Conservation (phyloP, 2,329 filamentous ascomycete genomes). For the Sclerotinia borealis region DNA sequence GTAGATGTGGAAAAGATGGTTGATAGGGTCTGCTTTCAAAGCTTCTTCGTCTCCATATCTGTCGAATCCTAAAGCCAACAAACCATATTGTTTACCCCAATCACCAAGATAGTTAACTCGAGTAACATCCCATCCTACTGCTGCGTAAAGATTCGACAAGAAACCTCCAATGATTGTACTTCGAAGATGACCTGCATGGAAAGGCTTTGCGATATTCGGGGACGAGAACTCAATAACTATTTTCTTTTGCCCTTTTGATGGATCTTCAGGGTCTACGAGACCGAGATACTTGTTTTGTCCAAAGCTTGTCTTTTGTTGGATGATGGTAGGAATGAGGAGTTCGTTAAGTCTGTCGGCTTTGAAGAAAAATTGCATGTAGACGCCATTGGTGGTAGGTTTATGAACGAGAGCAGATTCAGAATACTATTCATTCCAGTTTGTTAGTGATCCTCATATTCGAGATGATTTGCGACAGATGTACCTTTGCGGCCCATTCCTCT, state of each 20-base stretch:
- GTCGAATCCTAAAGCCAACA: conserved; percentile 68
- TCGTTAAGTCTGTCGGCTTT: conserved; percentile 59
- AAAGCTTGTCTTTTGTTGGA: conserved; percentile 53
- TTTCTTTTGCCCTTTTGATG: conserved; percentile 41
- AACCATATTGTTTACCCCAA: conserved; percentile 68
- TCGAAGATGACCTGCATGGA: conserved; percentile 68
- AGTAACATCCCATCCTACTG: conserved; percentile 63
- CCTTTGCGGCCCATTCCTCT: conserved; percentile 56
- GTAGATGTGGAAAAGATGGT: conserved; percentile 77
- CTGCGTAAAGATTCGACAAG: conserved; percentile 62
- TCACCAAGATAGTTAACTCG: conserved; percentile 73
- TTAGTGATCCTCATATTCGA: neutral
- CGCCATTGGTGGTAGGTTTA: conserved; percentile 59
- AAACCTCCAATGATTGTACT: conserved; percentile 74
- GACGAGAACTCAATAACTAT: conserved; percentile 77
- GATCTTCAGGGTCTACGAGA: conserved; percentile 54
- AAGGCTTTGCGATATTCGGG: conserved; percentile 81
- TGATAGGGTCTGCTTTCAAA: conserved; percentile 67
- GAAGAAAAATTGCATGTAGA: conserved; percentile 76
- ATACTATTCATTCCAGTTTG: conserved; percentile 44
- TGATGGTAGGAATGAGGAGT: conserved; percentile 64
- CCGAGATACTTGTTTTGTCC: conserved; percentile 58
- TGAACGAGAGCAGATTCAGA: conserved; percentile 66
- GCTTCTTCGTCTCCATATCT: conserved; percentile 69
- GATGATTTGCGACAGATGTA: conserved; percentile 27